Conservation (phyloP, 2,329 filamentous ascomycete genomes). For the Drechslerella dactyloides region DNA sequence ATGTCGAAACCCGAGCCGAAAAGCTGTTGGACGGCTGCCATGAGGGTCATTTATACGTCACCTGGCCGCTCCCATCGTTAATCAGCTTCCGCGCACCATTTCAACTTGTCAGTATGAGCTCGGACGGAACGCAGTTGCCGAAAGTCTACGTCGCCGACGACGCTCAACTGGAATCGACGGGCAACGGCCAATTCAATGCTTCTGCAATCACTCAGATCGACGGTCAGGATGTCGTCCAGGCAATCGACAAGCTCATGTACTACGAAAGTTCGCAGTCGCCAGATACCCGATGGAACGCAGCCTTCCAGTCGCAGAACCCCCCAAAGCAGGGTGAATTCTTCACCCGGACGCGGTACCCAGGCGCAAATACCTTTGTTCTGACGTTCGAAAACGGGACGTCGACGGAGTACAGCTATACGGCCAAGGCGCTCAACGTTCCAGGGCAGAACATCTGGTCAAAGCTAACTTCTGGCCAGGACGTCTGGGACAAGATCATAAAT, state of each 20-base stretch:
- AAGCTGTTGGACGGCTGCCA: conserved; percentile 22
- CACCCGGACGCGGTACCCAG: conserved; percentile 26
- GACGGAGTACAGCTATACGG: conserved; percentile 24
- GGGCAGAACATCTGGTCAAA: conserved; percentile 15
- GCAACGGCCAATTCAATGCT: neutral
- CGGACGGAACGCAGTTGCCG: conserved; percentile 31
- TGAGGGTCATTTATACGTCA: conserved; percentile 45
- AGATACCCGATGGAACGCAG: conserved; percentile 37
- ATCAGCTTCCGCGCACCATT: conserved; percentile 45
- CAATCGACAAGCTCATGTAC: conserved; percentile 34
- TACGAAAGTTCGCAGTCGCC: conserved; percentile 40
- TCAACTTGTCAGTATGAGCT: conserved; percentile 27
- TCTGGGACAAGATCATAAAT: conserved; percentile 41
- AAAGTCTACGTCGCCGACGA: conserved; percentile 25
- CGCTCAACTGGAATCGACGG: neutral
- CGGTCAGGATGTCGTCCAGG: conserved; percentile 29
- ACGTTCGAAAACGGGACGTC: conserved; percentile 44
- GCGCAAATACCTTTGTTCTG: conserved; percentile 38
- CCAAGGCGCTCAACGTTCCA: conserved; percentile 11
- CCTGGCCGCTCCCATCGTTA: conserved; percentile 34
- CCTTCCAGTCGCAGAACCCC: conserved; percentile 43
- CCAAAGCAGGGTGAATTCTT: conserved; percentile 31
- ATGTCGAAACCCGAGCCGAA: conserved; percentile 39
- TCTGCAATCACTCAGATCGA: conserved; percentile 47
- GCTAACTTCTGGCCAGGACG: conserved; percentile 19